Evolutionary conservation across 345 rosid species (phyloP).

Genomic region (Eucalyptus grandis): DNA sequence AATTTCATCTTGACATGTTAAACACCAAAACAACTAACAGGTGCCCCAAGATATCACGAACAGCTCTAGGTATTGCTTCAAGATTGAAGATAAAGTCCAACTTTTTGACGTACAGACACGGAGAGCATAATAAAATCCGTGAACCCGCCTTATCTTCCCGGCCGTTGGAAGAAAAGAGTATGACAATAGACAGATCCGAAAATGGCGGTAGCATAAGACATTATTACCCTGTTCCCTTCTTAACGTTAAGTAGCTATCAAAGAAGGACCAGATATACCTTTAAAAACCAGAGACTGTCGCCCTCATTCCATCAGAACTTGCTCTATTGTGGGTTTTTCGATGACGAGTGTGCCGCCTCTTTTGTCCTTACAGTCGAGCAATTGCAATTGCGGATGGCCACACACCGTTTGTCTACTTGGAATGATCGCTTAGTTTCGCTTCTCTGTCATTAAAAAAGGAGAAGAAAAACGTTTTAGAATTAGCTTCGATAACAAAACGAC

Average conservation of each 20-base stretch:
- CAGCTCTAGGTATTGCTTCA: too few species aligned
- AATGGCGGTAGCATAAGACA: too few species aligned
- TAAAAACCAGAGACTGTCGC: neutral
- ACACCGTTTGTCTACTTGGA: neutral
- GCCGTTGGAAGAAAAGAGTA: too few species aligned
- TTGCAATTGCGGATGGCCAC: neutral
- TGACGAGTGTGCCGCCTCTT: neutral
- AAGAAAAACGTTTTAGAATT: neutral
- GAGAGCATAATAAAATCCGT: too few species aligned
- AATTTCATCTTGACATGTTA: too few species aligned
- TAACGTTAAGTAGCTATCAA: neutral
- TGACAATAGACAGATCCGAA: too few species aligned
- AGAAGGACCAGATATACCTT: neutral
- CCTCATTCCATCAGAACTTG: neutral
- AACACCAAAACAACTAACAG: too few species aligned
- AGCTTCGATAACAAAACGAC: neutral
- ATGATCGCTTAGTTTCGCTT: neutral
- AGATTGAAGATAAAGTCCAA: too few species aligned
- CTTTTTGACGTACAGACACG: too few species aligned
- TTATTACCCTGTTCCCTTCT: too few species aligned
- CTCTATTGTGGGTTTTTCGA: neutral
- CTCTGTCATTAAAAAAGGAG: neutral
- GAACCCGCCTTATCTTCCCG: too few species aligned
- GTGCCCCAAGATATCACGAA: too few species aligned
- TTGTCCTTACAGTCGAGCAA: neutral